Evolutionary conservation across 2,329 filamentous ascomycete species (phyloP), one percentile per base, ranked within the genome.

Genomic region (Aspergillus novoparasiticus): DNA sequence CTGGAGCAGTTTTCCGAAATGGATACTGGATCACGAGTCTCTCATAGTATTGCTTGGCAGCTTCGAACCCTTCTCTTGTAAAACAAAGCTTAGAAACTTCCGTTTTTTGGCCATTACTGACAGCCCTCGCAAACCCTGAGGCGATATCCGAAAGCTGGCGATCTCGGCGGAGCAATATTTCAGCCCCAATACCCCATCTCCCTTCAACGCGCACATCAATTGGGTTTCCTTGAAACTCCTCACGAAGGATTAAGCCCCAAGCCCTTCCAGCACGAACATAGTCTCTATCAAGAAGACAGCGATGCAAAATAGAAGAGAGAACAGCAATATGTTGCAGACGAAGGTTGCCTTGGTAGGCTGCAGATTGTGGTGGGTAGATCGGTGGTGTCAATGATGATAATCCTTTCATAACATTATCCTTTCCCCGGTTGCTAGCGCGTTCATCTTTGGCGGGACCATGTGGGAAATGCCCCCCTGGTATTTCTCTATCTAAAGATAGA

Each of bases 131-230:
- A 36, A 41, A 28, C 16, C 56, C 61, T 30, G 63, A n/a, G 21
- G 61, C 21, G 30, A 41, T 69, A 30, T 63, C 62, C 21, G 68
- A 64, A 61, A 65, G 66, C 61, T 75, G 66, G 60, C 65, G 69
- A 68, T 72, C 79, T 72, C 78, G 78, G 19, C 90, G 86, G 79
- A 96, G 87, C 61, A 97, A 79, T 23, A 97, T 86, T 78, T 97
- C 94, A 2, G 92, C 92, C 0, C 92, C 93, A 51, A 97, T 85
- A 16, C 89, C 89, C 94, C 94, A 97, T 67, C 90, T 85, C 41
- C 87, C 85, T 71, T 89, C 84, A 23, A 82, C 82, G 45, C 93
- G 86, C 55, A 94, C 76, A 73, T 97, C 92, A 23, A 94, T 82
- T 8, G 80, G 79, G 55, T 78, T 76, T 3, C 87, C 87, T 62